phyloP scores from a whole-genome alignment of 2,329 filamentous ascomycete genomes.

The Myriosclerotinia scirpicola region DNA sequence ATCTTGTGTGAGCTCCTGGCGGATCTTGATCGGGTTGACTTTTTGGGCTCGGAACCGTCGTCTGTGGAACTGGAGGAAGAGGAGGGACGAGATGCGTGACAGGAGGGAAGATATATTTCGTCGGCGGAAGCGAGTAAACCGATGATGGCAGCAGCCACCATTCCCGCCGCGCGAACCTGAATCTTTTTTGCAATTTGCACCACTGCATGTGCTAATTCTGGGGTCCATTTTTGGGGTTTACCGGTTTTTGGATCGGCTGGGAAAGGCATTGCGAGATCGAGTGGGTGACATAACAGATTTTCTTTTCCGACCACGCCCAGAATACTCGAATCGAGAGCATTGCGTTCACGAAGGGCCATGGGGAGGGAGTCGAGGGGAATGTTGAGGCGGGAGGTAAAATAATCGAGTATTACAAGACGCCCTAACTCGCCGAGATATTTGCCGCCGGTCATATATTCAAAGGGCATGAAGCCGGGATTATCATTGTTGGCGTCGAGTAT shows the following conservation, averaged over 20 bases:
- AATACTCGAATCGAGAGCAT: constrained; percentile 43
- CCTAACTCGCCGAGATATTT: constrained; percentile 89
- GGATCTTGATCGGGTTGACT: background rate
- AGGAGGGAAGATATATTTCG: constrained; percentile 52
- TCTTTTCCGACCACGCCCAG: constrained; percentile 12
- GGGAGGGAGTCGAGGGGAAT: constrained; percentile 31
- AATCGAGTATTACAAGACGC: constrained; percentile 75
- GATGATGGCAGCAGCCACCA: constrained; percentile 71
- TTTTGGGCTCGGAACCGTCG: background rate
- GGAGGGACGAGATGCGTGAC: constrained; percentile 20
- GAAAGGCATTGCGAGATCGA: constrained; percentile 8
- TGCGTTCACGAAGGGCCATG: constrained; percentile 26
- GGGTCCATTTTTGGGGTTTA: constrained; percentile 56
- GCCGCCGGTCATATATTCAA: constrained; percentile 97
- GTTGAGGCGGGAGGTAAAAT: constrained; percentile 60
- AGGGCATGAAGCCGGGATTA: constrained; percentile 83
- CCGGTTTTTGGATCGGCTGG: background rate
- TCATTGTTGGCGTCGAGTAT: constrained; percentile 66
- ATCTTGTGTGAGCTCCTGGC: constrained; percentile 28
- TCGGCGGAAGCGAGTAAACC: constrained; percentile 68
- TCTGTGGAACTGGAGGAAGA: constrained; percentile 23
- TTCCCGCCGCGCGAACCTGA: constrained; percentile 68
- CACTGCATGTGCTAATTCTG: constrained; percentile 57
- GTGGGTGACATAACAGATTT: background rate
- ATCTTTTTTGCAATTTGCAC: constrained; percentile 69